Base-by-base conservation (phyloP, 208 protist species). In the Trypanosoma boissoni region DNA sequence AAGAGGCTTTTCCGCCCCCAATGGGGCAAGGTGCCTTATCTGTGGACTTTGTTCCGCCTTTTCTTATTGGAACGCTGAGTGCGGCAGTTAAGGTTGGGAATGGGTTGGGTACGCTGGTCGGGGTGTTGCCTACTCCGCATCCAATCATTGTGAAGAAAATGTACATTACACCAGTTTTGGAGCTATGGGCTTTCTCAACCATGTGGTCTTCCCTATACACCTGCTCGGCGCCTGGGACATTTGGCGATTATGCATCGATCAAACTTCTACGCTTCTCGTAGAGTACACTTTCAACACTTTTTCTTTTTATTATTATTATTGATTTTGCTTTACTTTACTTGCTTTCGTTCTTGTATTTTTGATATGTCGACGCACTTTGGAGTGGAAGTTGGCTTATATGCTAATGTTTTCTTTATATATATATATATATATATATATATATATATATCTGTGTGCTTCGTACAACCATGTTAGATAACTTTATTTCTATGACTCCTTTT, bases 141-240 rank as follows among this genome's bases (percentile, higher is more conserved):
- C 73, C 64, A 42, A 91, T 97, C 36, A 63, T 92, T 12, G 75
- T 83, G 8, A 72, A 79, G 16, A 65, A 69, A 34, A 83, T 95
- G 41, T 72, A 83, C 29, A 64, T 71, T 8, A 91, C 91, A n/a
- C 48, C 44, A 3, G 27, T 46, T 16, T 82, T 84, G 14, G 85
- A 92, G 39, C 58, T 81, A 52, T 97, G 92, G 91, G 74, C 85
- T 9, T 68, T 75, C 21, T 55, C 60, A 20, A 84, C 80, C 26
- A 77, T 87, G 28, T 97, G 91, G 90, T 83, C 72, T 21, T 88
- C 74, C 3, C 61, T 91, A 34, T 96, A 84, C 57, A 74, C 77
- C 27, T 56, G 78, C 48, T 65, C 70, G 6, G 37, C 50, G 1
- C 34, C 43, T 39, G 80, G 83, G 16, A 58, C 71, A 4, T 60